Conservation (phyloP, 805 yeast species). For the Alloascoidea hylecoeti region DNA sequence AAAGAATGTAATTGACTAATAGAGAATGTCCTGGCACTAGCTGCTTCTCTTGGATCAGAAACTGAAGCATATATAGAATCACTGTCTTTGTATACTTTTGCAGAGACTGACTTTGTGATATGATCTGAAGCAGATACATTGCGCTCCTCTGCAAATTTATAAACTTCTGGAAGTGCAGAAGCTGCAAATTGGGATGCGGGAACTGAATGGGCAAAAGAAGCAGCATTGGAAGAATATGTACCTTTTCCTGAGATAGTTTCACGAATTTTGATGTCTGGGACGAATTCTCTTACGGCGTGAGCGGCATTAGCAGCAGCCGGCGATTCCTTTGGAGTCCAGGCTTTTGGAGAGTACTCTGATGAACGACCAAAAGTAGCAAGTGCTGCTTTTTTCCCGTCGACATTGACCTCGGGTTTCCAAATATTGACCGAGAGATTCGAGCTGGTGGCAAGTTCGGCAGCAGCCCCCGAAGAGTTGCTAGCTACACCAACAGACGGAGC, state of each 20-base stretch:
- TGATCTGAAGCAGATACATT: not conserved
- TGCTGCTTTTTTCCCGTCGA: slow-evolving; percentile 21
- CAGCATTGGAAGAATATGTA: slow-evolving; percentile 10
- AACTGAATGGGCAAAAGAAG: not conserved
- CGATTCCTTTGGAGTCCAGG: slow-evolving; percentile 22
- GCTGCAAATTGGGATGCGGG: not conserved
- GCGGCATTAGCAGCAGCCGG: slow-evolving; percentile 42
- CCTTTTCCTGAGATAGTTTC: slow-evolving; percentile 17
- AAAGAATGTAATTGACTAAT: not conserved
- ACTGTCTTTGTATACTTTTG: slow-evolving; percentile 1
- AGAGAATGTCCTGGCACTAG: slow-evolving; percentile 11
- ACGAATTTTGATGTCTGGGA: not conserved
- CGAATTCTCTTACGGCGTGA: slow-evolving; percentile 37
- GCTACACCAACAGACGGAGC: slow-evolving; percentile 22
- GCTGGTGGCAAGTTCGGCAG: slow-evolving; percentile 18
- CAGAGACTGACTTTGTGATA: not conserved
- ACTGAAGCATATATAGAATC: not conserved
- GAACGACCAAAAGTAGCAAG: slow-evolving; percentile 14
- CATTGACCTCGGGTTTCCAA: slow-evolving; percentile 16
- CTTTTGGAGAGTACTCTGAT: slow-evolving; percentile 16
- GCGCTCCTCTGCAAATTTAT: not conserved
- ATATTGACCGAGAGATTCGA: slow-evolving; percentile 17
- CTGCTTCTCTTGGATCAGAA: not conserved
- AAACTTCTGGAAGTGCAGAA: not conserved
- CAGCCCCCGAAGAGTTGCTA: slow-evolving; percentile 14